A percentile compares a stretch with the other conserved stretches of the same genome.
Conservation (phyloP, 495 filamentous ascomycete genomes). For the Penicillium lagena region DNA sequence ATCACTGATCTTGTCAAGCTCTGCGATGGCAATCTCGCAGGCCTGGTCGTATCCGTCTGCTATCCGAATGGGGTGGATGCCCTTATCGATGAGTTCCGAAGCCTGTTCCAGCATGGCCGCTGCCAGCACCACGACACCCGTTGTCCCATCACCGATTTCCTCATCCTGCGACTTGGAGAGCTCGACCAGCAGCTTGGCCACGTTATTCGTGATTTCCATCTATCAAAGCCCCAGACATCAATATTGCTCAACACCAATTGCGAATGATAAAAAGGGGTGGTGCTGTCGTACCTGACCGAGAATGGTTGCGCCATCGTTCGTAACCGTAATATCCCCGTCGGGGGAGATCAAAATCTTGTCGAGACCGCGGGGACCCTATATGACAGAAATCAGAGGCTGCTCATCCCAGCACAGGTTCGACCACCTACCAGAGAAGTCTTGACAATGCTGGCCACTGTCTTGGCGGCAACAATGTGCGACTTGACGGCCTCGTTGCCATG, state of each 20-base stretch:
- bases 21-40: slow-evolving; percentile 89
- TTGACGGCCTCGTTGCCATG: slow-evolving; percentile 97
- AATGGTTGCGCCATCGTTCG: slow-evolving; percentile 98
- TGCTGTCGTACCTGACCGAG: slow-evolving; percentile 61
- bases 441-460: slow-evolving; percentile 94
- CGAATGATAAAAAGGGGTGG: slow-evolving; percentile 3
- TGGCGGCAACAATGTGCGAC: slow-evolving; percentile 91
- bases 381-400: slow-evolving; percentile 12
- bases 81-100: slow-evolving; percentile 98
- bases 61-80: slow-evolving; percentile 97
- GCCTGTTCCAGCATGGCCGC: slow-evolving; percentile 94
- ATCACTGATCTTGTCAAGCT: slow-evolving; percentile 91
- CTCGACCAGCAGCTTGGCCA: slow-evolving; percentile 93
- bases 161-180: slow-evolving; percentile 99
- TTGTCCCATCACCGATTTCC: slow-evolving; percentile 98
- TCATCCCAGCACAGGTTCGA: background rate
- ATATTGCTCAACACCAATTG: slow-evolving; percentile 1
- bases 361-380: slow-evolving; percentile 81
- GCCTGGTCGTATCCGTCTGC: slow-evolving; percentile 96
- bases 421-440: slow-evolving; percentile 75
- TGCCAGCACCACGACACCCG: slow-evolving; percentile 93
- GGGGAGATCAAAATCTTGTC: slow-evolving; percentile 99
- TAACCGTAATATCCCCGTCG: slow-evolving; percentile 98
- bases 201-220: slow-evolving; percentile 99
- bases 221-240: slow-evolving; percentile 19